Evolutionary conservation across 768 basidiomycete genomes (phyloP).

Genomic region (Tylopilus intermedius): DNA sequence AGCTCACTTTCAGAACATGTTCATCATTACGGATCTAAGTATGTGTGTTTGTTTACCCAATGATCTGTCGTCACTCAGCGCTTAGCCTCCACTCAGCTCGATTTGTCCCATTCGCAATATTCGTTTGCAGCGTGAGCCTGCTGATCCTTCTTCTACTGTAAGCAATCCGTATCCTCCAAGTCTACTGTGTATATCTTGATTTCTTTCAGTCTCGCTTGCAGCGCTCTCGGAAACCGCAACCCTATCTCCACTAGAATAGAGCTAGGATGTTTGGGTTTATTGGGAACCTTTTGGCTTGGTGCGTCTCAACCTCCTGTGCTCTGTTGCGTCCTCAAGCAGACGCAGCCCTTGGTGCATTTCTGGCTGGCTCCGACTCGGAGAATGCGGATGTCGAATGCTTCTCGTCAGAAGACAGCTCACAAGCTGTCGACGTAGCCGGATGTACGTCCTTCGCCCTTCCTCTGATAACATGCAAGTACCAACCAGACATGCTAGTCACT

Average conservation of each 20-base stretch:
- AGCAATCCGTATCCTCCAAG: conserved; percentile 32
- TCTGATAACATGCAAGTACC: conserved; percentile 1
- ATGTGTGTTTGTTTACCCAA: conserved; percentile 24
- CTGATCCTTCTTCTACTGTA: conserved; percentile 65
- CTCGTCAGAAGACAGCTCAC: conserved; percentile 47
- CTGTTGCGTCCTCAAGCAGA: conserved; percentile 10
- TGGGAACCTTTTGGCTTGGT: conserved; percentile 80
- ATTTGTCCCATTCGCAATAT: conserved; percentile 83
- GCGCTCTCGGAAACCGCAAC: conserved; percentile 60
- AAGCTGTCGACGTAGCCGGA: conserved; percentile 54
- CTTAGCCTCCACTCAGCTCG: conserved; percentile 48
- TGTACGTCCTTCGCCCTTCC: conserved; percentile 44
- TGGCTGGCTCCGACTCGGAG: conserved; percentile 71
- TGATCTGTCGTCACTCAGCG: neutral
- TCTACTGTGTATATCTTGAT: conserved; percentile 2
- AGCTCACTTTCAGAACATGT: conserved; percentile 66
- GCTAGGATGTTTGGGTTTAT: conserved; percentile 62
- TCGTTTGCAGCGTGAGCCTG: conserved; percentile 68
- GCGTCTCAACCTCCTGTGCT: conserved; percentile 22
- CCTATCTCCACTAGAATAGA: conserved; percentile 78
- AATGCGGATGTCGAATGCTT: conserved; percentile 81
- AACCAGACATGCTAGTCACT: conserved; percentile 47
- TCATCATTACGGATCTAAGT: conserved; percentile 80
- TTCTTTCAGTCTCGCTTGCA: conserved; percentile 52
- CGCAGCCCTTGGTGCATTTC: conserved; percentile 67